phyloP scores from a whole-genome alignment of 345 rosid species.

The Alliaria petiolata region DNA sequence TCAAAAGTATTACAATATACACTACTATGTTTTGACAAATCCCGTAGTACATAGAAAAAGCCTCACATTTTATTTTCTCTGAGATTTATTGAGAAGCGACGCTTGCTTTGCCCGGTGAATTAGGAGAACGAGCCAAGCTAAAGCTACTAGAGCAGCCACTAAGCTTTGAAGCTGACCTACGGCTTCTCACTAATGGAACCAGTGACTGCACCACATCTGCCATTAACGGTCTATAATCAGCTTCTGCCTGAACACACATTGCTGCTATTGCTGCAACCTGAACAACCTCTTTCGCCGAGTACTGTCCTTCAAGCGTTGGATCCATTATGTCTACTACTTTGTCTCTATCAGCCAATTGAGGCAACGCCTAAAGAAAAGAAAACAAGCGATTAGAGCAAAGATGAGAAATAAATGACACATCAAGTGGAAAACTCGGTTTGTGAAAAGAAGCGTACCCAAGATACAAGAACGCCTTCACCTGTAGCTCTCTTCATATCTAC shows the following conservation, averaged over 20 bases:
- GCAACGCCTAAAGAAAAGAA: slow-evolving; percentile 55
- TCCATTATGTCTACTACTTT: slow-evolving; percentile 86
- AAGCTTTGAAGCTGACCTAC: slow-evolving; percentile 49
- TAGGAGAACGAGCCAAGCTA: slow-evolving; percentile 46
- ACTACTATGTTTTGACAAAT: background rate
- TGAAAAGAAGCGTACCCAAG: slow-evolving; percentile 89
- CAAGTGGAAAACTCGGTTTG: background rate
- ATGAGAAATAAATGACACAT: background rate
- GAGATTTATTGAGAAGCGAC: slow-evolving; percentile 17
- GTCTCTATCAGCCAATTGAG: slow-evolving; percentile 68
- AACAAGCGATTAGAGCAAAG: background rate
- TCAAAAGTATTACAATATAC: slow-evolving; percentile 6
- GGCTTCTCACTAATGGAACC: slow-evolving; percentile 67
- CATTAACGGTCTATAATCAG: slow-evolving; percentile 92
- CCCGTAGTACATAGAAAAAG: background rate
- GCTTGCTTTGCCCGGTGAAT: slow-evolving; percentile 36
- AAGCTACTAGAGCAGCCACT: slow-evolving; percentile 53
- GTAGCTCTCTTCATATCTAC: slow-evolving; percentile 78
- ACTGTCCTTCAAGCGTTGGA: slow-evolving; percentile 76
- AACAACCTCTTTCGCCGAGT: slow-evolving; percentile 73
- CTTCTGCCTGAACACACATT: slow-evolving; percentile 90
- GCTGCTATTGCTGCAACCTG: slow-evolving; percentile 97
- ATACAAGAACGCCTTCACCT: slow-evolving; percentile 81
- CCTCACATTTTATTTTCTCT: background rate
- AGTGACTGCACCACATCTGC: slow-evolving; percentile 92